Evolutionary conservation across 2,329 filamentous ascomycete species (phyloP).

Genomic region (Paraconiothyrium sp.): DNA sequence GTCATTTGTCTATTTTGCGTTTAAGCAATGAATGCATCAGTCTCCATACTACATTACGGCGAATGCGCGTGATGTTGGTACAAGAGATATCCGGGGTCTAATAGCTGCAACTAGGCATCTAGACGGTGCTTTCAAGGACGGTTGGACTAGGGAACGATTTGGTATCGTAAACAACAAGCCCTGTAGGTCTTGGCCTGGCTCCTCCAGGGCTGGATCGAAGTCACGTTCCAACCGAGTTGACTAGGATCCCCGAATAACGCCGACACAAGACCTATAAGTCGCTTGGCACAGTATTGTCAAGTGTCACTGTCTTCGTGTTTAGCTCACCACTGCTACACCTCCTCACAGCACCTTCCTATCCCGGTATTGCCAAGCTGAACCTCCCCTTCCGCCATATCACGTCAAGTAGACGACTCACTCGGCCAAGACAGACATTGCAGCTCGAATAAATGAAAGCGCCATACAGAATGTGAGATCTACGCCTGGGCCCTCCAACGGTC

Average conservation of each 20-base stretch:
- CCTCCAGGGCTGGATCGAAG: no score
- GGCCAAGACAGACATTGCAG: slow-evolving; percentile 29
- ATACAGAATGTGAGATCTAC: slow-evolving; percentile 25
- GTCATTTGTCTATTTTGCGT: slow-evolving; percentile 32
- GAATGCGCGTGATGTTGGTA: background rate
- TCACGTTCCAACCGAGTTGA: background rate
- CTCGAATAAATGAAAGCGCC: slow-evolving; percentile 39
- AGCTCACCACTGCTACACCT: background rate
- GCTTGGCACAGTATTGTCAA: background rate
- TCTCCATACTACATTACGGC: slow-evolving; percentile 16
- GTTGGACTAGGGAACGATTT: no score
- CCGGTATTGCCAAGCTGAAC: slow-evolving; percentile 16
- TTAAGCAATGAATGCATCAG: slow-evolving; percentile 47
- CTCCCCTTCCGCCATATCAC: slow-evolving; percentile 20
- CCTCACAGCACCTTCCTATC: slow-evolving; percentile 23
- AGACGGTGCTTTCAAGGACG: no score
- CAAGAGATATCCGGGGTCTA: background rate
- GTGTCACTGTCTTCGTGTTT: background rate
- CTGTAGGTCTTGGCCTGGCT: no score
- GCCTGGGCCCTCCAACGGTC: slow-evolving; percentile 13
- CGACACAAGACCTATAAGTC: background rate
- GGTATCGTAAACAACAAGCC: no score
- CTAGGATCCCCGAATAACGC: background rate
- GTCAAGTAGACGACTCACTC: slow-evolving; percentile 16
- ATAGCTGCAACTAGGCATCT: no score